phyloP scores from a whole-genome alignment of 495 filamentous ascomycete genomes.

The Parachaetomium inaequale region DNA sequence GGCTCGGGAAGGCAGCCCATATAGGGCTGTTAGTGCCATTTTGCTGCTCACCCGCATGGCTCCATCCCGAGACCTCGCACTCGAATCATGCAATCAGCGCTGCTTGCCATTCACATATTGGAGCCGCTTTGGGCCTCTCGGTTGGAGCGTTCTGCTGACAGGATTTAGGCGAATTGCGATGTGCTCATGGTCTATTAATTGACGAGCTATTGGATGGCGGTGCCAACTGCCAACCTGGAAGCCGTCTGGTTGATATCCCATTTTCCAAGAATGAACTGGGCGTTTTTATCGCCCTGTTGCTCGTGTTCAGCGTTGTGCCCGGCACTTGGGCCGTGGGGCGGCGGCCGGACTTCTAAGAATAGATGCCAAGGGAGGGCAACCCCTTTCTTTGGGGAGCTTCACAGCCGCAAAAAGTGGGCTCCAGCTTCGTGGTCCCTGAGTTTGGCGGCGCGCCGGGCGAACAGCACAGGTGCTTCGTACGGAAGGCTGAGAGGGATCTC shows the following conservation, averaged over 20 bases:
- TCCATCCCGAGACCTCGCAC: background rate
- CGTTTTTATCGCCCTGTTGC: background rate
- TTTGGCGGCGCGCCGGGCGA: background rate
- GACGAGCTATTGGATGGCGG: slow-evolving; percentile 8
- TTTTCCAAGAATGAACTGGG: background rate
- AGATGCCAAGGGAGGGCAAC: background rate
- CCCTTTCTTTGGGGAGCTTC: slow-evolving; percentile 8
- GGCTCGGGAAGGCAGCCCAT: background rate
- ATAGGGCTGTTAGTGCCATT: background rate
- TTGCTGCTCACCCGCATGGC: background rate
- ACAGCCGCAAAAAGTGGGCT: slow-evolving; percentile 26
- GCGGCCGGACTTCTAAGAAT: slow-evolving; percentile 10
- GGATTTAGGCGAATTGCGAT: background rate
- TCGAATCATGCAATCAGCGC: background rate
- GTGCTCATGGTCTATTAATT: background rate
- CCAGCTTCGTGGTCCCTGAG: background rate
- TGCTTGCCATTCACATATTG: background rate
- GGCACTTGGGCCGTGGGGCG: slow-evolving; percentile 11
- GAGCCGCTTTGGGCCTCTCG: background rate
- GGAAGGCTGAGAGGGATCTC: background rate
- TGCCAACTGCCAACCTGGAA: too few species aligned
- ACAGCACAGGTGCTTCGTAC: background rate
- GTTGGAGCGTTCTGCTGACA: background rate
- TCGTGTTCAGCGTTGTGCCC: slow-evolving; percentile 4
- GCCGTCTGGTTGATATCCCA: background rate